These are phyloP conservation scores for Viola pubescens DNA, from an alignment of 441 rosid species.

Conservation along the genomic window DNA sequence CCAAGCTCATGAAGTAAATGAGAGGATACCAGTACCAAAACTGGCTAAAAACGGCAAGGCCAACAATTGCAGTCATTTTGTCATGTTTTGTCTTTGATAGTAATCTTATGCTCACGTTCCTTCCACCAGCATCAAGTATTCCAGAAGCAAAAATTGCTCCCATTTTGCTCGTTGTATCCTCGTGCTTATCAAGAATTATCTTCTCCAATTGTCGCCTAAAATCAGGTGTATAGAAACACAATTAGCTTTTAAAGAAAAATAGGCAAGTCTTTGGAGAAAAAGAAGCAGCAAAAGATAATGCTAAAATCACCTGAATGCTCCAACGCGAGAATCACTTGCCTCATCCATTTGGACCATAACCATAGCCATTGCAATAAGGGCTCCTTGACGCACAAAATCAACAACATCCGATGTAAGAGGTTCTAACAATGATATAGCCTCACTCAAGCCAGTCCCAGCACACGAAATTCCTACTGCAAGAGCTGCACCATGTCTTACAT, in stretches of 20 bases:
- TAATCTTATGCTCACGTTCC: slow-evolving; percentile 86
- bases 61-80: slow-evolving; percentile 91
- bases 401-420: slow-evolving; percentile 98
- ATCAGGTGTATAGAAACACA: background rate
- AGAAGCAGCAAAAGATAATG: background rate
- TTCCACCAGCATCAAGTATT: slow-evolving; percentile 96
- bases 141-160: slow-evolving; percentile 98
- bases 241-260: background rate
- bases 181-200: slow-evolving; percentile 89
- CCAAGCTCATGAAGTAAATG: slow-evolving; percentile 77
- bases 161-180: slow-evolving; percentile 99
- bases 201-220: slow-evolving; percentile 87
- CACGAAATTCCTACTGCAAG: slow-evolving; percentile 97
- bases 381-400: slow-evolving; percentile 99
- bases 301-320: slow-evolving; percentile 69
- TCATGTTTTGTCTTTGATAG: slow-evolving; percentile 96
- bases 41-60: slow-evolving; percentile 95
- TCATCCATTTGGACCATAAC: slow-evolving; percentile 92
- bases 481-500: slow-evolving; percentile 97
- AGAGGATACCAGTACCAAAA: slow-evolving; percentile 99
- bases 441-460: slow-evolving; percentile 94
- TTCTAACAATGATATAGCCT: slow-evolving; percentile 90
- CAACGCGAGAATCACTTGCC: slow-evolving; percentile 95
- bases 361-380: slow-evolving; percentile 99
- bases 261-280: background rate